phyloP scores from a whole-genome alignment of 768 basidiomycete genomes.

The Tricholoma hemisulphureum region DNA sequence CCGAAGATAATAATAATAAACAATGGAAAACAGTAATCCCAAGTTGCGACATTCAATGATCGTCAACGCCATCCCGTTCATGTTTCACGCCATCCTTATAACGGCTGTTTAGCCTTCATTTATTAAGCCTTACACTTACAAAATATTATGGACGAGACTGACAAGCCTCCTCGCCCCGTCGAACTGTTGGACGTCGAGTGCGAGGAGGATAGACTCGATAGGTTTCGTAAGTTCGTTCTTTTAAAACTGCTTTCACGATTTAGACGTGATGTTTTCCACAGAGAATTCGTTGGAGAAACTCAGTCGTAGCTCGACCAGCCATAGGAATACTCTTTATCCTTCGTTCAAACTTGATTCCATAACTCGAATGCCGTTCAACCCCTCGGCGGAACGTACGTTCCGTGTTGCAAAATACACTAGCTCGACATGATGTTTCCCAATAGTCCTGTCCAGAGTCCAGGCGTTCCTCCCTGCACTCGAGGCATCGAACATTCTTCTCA shows the following conservation, averaged over 20 bases:
- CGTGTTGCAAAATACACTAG: background rate
- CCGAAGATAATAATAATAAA: background rate
- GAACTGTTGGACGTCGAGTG: conserved; percentile 1
- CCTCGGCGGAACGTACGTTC: conserved; percentile 50
- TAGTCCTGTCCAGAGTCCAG: conserved; percentile 66
- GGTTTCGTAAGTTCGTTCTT: conserved; percentile 1
- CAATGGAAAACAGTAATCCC: background rate
- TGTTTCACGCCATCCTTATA: background rate
- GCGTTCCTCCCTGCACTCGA: conserved; percentile 67
- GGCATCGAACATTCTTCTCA: conserved; percentile 58
- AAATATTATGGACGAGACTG: background rate
- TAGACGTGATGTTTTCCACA: background rate
- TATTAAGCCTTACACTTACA: background rate
- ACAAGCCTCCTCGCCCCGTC: background rate
- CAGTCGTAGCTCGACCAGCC: background rate
- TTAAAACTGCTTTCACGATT: background rate
- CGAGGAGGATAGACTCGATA: conserved; percentile 2
- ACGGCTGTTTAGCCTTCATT: background rate
- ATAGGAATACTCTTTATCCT: background rate
- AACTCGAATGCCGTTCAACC: conserved; percentile 28
- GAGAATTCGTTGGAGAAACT: conserved; percentile 1
- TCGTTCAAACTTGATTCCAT: background rate
- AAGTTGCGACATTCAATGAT: background rate
- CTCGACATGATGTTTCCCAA: conserved; percentile 1
- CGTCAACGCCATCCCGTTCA: background rate